Evolutionary conservation across 2,329 filamentous ascomycete species (phyloP), one percentile per base, ranked within the genome.

Genomic region (Epichloe amarillans): DNA sequence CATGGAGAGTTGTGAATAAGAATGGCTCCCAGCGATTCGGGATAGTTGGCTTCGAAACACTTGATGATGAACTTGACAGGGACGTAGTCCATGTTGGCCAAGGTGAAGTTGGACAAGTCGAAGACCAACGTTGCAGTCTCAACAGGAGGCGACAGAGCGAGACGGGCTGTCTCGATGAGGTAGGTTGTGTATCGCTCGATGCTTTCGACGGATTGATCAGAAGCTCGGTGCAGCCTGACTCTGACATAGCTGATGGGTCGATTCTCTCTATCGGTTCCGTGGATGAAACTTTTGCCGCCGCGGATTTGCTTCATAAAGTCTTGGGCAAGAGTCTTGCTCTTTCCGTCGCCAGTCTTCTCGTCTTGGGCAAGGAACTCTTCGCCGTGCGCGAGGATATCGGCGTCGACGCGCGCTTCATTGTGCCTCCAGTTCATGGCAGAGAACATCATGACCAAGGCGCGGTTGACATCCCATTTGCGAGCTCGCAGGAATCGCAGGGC

Each of bases 61-160:
- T 86, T 84, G 66, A 88, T 85, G 70, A 88, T 84, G 68, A 87
- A 88, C 58, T 86, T 88, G 48, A 88, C 81, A 0, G 84, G 83
- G 0, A 80, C 74, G 62, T 87, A 88, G 64, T 88, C 84, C 75
- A 88, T 87, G 66, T 88, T 88, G 11, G 80, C 74, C 62, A 88
- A 71, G 14, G 76, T 76, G 61, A 88, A 88, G 54, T 77, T 73
- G 7, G 75, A 83, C 76, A 88, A 82, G 64, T 88, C 84, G 61
- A 88, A 88, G 49, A 88, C 66, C 52, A 88, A 53, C 33, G 21
- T 58, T n/a, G 54, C 56, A 10, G 56, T 58, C 44, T 58, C 56
- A 26, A 57, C 51, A 5, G 54, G 53, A 14, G 54, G 45, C 5
- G 51, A 42, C 23, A 57, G 40, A 1, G 52, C 45, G 14, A 57